phyloP scores from a whole-genome alignment of 2,329 filamentous ascomycete species.

The Didymella pomorum region DNA sequence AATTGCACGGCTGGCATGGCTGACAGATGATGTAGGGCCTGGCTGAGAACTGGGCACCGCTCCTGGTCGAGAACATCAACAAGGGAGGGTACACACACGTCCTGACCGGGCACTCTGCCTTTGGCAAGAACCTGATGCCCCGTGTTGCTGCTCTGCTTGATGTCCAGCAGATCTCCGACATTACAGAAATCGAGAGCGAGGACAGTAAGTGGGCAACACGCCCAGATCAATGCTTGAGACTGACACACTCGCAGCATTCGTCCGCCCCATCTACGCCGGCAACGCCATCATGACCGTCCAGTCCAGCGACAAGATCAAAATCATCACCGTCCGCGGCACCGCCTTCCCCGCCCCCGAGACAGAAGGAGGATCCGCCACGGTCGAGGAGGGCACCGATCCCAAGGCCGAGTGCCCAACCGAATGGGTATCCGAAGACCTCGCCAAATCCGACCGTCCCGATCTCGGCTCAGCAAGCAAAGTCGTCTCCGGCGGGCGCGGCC shows the following conservation, averaged over 20 bases:
- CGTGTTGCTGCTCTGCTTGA: constrained; percentile 91
- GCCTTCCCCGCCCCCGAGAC: constrained; percentile 80
- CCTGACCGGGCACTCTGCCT: constrained; percentile 88
- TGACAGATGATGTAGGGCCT: constrained; percentile 65
- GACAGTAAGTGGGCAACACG: constrained; percentile 66
- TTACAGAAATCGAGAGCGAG: constrained; percentile 84
- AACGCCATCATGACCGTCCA: constrained; percentile 97
- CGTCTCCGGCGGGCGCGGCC: constrained; percentile 89
- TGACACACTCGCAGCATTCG: constrained; percentile 67
- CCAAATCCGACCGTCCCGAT: constrained; percentile 93
- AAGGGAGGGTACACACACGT: constrained; percentile 94
- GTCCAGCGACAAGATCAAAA: constrained; percentile 82
- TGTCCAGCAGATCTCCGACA: constrained; percentile 91
- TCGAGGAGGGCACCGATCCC: constrained; percentile 85
- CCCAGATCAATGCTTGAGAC: background rate
- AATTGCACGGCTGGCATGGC: background rate
- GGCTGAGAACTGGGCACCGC: constrained; percentile 91
- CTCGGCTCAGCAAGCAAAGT: constrained; percentile 88
- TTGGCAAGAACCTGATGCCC: constrained; percentile 94
- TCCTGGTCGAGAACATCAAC: constrained; percentile 96
- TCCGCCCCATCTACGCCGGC: constrained; percentile 95
- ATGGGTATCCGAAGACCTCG: constrained; percentile 93
- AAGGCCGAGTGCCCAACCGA: constrained; percentile 77
- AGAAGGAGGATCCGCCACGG: constrained; percentile 74
- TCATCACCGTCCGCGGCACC: constrained; percentile 92